Evolutionary conservation across 768 basidiomycete species (phyloP).

Genomic region (Rhodotorula taiwanensis): DNA sequence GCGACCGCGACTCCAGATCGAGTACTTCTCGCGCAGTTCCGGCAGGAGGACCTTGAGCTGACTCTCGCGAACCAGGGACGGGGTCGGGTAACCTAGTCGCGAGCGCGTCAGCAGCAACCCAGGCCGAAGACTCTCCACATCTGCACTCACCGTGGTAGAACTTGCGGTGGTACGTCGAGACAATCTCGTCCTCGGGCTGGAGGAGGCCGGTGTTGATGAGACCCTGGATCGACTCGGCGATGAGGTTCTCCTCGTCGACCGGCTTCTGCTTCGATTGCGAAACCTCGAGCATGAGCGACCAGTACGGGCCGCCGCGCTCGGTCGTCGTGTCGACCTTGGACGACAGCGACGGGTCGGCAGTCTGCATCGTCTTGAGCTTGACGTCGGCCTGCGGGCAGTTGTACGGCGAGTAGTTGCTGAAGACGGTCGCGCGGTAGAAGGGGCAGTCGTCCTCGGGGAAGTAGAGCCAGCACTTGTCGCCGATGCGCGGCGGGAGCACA

Average conservation of each 20-base stretch:
- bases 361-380: slow-evolving; percentile 44
- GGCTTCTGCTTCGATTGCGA: slow-evolving; percentile 46
- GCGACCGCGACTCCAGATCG: slow-evolving; percentile 45
- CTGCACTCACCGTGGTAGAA: slow-evolving; percentile 39
- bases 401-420: slow-evolving; percentile 48
- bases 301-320: slow-evolving; percentile 43
- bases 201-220: slow-evolving; percentile 43
- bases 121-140: not conserved
- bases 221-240: slow-evolving; percentile 46
- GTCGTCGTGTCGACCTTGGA: slow-evolving; percentile 37
- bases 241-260: slow-evolving; percentile 43
- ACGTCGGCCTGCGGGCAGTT: slow-evolving; percentile 42
- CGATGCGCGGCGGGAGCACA: slow-evolving; percentile 44
- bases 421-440: slow-evolving; percentile 48
- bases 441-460: slow-evolving; percentile 47
- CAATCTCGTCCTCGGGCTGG: slow-evolving; percentile 45
- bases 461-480: slow-evolving; percentile 46
- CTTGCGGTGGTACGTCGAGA: slow-evolving; percentile 45
- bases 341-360: slow-evolving; percentile 42
- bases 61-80: slow-evolving; percentile 44
- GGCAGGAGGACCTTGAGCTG: slow-evolving; percentile 45
- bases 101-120: not conserved
- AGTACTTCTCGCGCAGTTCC: slow-evolving; percentile 42
- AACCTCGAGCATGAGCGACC: slow-evolving; percentile 48
- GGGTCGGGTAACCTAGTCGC: slow-evolving; percentile 43